Evolutionary conservation across 2,329 filamentous ascomycete species (phyloP), one percentile per base, ranked within the genome.

Genomic region (Phaeomoniella chlamydospora): DNA sequence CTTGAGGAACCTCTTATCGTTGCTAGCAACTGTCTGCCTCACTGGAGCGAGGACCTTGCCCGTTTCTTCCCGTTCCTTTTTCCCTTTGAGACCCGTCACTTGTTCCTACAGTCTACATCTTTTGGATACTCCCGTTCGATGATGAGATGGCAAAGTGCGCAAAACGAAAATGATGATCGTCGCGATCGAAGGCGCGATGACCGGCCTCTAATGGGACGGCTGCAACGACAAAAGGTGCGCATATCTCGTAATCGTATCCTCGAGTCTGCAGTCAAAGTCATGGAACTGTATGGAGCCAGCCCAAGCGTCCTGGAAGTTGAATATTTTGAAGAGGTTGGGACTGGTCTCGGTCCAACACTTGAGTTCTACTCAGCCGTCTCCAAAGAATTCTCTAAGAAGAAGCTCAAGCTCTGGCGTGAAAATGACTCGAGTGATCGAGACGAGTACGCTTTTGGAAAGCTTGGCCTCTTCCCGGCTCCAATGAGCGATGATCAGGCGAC

Each of bases 361-460:
- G 90, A 98, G 54, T 98, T 98, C 55, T 98, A 98, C 59, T 94
- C 90, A 0, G 93, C 84, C 0, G 88, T 96, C 2, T 98, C 90
- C 0, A 90, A 84, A 48, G 90, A 98, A 54, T 96, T 96, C 51
- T 88, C 84, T 1, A 94, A 90, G 67, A 94, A 88, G 69, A 94
- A 92, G 58, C 74, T 94, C 36, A 94, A 87, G 62, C 73, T 98
- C 4, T 98, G 92, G 92, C 77, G 90, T 12, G 88, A 96, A 49
- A 84, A 82, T 39, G 88, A 96, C 50, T 78, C 68, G 15, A 44
- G 70, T 34, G 73, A 79, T 4, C 61, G 66, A 13, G 77, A 78
- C 37, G 85, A 94, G 42, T 96, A 83, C 57, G 83, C 90, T 3
- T 90, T 84, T 47, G 83, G 83, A 15, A 75, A 77, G 39, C 76